Base-by-base conservation (phyloP, 257 asterid genomes). In the Linaria vulgaris region DNA sequence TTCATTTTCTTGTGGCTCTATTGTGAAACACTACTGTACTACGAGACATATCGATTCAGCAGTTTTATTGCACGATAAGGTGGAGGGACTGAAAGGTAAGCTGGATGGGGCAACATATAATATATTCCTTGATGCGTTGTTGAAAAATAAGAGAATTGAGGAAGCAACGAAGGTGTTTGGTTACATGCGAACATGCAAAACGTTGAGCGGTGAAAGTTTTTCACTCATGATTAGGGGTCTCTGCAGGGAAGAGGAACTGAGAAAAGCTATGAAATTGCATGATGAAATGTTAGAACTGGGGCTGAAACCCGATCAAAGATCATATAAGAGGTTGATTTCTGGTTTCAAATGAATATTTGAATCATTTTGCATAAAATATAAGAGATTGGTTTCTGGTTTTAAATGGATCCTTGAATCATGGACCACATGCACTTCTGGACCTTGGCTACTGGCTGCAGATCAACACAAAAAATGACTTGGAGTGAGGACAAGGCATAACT, bases 211-310 rank as follows among this genome's bases (percentile, higher is more conserved):
- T 59, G 89, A 63, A 25, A 83, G 88, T 68, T 85, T 82, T 73
- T 66, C 71, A 45, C n/a, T 77, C 23, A 73, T 83, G 87, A 79
- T 90, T 24, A 64, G 75, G 39, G 85, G 86, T 69, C 84, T 87
- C 11, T 85, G 96, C 57, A 50, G 15, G 15, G 87, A 52, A 24
- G 79, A 82, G 51, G 87, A 87, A 51, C 41, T 80, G 66, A 82
- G 91, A 71, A 76, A 61, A 69, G 97, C 96, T 56, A 90, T 87
- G 96, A 82, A 71, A 66, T 65, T 82, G 20, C 97, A 90, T 6
- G 96, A 87, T 59, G 86, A 80, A 21, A 90, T 90, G 97, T 25
- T 87, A 72, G 78, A 72, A 56, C 34, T 82, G 73, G 95, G 89
- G 68, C 84, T 81, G 39, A 87, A 83, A 66, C 97, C 97, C 5